Percentiles rank a stretch among this genome's conserved stretches.
These are phyloP conservation scores for Tulasnella sp. DNA, from an alignment of 768 basidiomycete genomes.

Conservation along the genomic window DNA sequence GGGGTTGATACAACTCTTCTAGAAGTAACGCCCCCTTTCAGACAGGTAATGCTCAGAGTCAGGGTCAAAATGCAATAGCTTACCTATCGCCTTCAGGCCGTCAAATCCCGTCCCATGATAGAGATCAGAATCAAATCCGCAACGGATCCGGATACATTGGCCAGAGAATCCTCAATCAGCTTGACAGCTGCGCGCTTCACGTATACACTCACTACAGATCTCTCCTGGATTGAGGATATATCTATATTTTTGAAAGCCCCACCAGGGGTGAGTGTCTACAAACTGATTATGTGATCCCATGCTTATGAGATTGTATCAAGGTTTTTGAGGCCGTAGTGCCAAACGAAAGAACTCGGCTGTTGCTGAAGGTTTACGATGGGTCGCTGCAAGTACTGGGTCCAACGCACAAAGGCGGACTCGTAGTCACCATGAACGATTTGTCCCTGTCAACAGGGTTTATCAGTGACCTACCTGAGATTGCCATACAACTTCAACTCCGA, in stretches of 20 bases:
- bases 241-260: conserved; percentile 63
- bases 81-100: neutral
- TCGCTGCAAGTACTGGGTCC: conserved; percentile 52
- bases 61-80: neutral
- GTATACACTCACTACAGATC: conserved; percentile 47
- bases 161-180: conserved; percentile 72
- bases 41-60: conserved; percentile 38
- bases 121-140: neutral
- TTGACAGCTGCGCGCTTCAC: conserved; percentile 54
- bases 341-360: conserved; percentile 66
- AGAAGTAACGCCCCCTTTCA: conserved; percentile 43
- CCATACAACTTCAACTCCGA: conserved; percentile 39
- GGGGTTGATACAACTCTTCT: conserved; percentile 35
- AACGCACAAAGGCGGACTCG: conserved; percentile 50
- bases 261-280: conserved; percentile 54
- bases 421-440: conserved; percentile 51
- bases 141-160: conserved; percentile 34
- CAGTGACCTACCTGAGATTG: conserved; percentile 48
- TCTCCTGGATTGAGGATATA: conserved; percentile 53
- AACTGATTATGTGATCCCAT: neutral
- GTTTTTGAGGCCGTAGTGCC: conserved; percentile 91
- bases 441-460: conserved; percentile 65
- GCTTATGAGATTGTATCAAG: conserved; percentile 29
- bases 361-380: conserved; percentile 52
- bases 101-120: neutral